Evolutionary conservation across 2,329 filamentous ascomycete species (phyloP), one percentile per base, ranked within the genome.

Genomic region (Arthrobotrys iridis): DNA sequence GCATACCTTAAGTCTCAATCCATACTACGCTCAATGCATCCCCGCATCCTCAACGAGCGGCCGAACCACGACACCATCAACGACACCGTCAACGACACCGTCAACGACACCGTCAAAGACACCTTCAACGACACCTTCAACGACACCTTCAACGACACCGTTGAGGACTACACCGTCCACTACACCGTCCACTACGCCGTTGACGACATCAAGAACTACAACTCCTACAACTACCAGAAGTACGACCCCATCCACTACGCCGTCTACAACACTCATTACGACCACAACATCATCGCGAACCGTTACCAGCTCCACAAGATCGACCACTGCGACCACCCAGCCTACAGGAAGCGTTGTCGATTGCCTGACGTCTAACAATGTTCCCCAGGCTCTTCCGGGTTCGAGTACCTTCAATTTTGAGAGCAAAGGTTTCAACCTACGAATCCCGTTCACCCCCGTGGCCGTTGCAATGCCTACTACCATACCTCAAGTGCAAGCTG

Each of bases 401-500:
- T 64, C 67, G 18, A 15, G 66, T 5, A 37, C 37, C n/a, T 79
- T 70, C 40, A 62, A 43, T 40, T 33, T 33, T 24, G 68, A 72
- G 37, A 60, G 80, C 30, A 72, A 78, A 15, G 79, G 79, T 3
- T 82, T 78, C 76, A 83, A 82, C 68, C 77, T 83, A 15, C 79
- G 81, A 52, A 62, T 80, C 35, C 75, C 77, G 13, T 79, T 79
- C 45, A 80, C 76, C 3, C 83, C 83, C 0, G 78, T 77, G 0
- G 83, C 80, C 0, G 74, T 83, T 6, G 80, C 80, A 0, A 80
- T 80, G 41, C 82, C 82, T 0, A 63, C 78, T 76, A 82, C 80
- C 3, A 78, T 81, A 0, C 76, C 81, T 3, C 82, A 86, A 6
- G 82, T 87, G 13, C 80, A 84, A 4, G 81, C 80, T 2, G 83